Base-by-base conservation (phyloP, 352 stramenopile species). In the Pythium insidiosum region DNA sequence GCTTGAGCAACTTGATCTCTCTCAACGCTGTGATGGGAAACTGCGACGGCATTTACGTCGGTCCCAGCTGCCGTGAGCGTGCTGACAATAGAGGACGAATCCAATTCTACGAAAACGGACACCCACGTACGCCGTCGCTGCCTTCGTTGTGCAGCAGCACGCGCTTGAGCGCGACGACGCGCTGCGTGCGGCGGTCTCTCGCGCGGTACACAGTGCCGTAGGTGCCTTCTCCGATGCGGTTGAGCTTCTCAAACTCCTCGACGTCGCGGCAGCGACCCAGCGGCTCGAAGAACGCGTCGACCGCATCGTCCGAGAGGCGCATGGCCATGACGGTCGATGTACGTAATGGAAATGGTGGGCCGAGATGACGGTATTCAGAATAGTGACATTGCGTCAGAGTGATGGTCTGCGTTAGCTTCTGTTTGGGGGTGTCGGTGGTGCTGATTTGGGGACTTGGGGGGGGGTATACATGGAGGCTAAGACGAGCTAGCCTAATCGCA, bases 141-240 rank as follows among this genome's bases (percentile, higher is more conserved):
- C 61, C 62, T 66, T 96, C 87, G 56, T 97, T 91, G 66, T 97
- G 85, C 39, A 95, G 68, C 39, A 95, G 75, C 33, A 95, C 90
- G 35, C 82, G 79, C 56, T 97, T 97, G 31, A 97, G 67, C 20
- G 91, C 91, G 20, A 97, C 83, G 25, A 90, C 61, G n/a, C 79
- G 54, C 37, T 63, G 56, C 15, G 66, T 75, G 29, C 49, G 13
- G 34, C 71, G 81, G 51, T 95, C 76, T 11, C 68, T 49, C 22
- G 90, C 90, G 36, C 76, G 69, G 50, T 97, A 97, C 0, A 97
- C 90, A 12, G 91, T 84, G 33, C 88, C 87, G 52, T 91, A 93
- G 13, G 78, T 87, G 37, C 80, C 80, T 43, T 93, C 71, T 15
- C 80, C 80, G 48, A 93, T 91, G 38, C 73, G 72, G 29, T 86